Percentiles rank a stretch among this genome's conserved stretches.
Conservation (phyloP, 1,139 yeast species). For the Taphrina flavorubra region DNA sequence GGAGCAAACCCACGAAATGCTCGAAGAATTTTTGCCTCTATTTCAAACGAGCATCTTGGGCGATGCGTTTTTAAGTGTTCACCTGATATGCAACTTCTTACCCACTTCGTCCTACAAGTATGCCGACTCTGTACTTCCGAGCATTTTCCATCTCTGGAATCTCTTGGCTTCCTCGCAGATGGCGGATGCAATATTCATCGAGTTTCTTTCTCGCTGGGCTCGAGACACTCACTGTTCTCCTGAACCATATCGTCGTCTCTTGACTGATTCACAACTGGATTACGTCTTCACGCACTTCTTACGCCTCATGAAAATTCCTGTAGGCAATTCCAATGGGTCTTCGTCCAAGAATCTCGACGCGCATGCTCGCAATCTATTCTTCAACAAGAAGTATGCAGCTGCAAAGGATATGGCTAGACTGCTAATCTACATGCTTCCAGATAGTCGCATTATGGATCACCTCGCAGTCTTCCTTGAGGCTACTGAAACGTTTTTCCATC, state of each 20-base stretch:
- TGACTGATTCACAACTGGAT: conserved; percentile 65
- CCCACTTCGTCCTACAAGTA: conserved; percentile 48
- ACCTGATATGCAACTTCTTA: conserved; percentile 48
- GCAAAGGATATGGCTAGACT: conserved; percentile 41
- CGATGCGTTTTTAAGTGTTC: conserved; percentile 62
- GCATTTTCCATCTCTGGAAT: conserved; percentile 77
- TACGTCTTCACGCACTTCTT: conserved; percentile 60
- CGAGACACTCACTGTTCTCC: conserved; percentile 54
- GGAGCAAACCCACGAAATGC: conserved; percentile 52
- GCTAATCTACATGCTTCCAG: conserved; percentile 52
- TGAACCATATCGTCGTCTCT: conserved; percentile 63
- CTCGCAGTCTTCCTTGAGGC: conserved; percentile 67
- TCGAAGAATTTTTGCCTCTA: conserved; percentile 58
- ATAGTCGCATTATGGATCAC: conserved; percentile 60
- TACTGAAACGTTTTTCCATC: conserved; percentile 85
- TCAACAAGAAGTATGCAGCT: conserved; percentile 48
- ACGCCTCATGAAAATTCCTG: conserved; percentile 53
- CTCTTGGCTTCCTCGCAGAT: conserved; percentile 63
- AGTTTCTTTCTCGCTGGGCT: conserved; percentile 68
- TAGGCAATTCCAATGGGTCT: conserved; percentile 47
- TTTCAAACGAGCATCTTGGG: conserved; percentile 67
- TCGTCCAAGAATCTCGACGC: conserved; percentile 33
- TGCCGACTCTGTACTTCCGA: conserved; percentile 60
- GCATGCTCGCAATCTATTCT: conserved; percentile 46
- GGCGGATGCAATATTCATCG: conserved; percentile 70